Conservation (phyloP, 2,329 filamentous ascomycete genomes). For the Parasarocladium wereldwijsianum region DNA sequence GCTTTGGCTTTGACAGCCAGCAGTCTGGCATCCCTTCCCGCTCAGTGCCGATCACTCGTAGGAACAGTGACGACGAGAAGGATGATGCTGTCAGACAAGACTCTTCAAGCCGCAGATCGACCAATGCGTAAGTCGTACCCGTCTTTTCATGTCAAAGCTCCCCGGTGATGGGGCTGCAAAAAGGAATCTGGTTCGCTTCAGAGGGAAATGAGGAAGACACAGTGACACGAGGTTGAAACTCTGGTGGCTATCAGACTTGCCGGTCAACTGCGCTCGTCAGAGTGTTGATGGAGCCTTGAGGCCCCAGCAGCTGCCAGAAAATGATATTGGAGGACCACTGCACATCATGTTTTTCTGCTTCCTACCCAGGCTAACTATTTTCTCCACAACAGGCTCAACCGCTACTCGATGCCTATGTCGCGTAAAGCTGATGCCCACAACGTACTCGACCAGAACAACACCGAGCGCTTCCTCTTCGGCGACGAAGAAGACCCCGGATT, state of each 20-base stretch:
- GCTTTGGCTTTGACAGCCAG: conserved; percentile 33
- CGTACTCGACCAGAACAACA: conserved; percentile 69
- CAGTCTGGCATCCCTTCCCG: conserved; percentile 58
- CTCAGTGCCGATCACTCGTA: conserved; percentile 72
- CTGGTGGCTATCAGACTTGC: too few relatives aligned
- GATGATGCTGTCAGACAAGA: conserved; percentile 57
- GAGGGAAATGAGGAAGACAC: too few relatives aligned
- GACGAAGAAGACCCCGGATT: conserved; percentile 42
- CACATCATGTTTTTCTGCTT: too few relatives aligned
- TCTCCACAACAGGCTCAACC: conserved; percentile 52
- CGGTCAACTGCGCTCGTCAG: too few relatives aligned
- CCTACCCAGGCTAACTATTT: too few relatives aligned
- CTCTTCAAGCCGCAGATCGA: conserved; percentile 56
- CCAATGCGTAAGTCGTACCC: conserved; percentile 73
- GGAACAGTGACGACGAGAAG: conserved; percentile 85
- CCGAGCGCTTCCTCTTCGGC: conserved; percentile 72
- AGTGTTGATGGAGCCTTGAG: too few relatives aligned
- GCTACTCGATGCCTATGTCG: conserved; percentile 87
- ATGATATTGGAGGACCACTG: too few relatives aligned
- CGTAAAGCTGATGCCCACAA: conserved; percentile 53
- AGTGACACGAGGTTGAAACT: too few relatives aligned
- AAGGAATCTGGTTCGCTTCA: too few relatives aligned
- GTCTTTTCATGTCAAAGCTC: too few relatives aligned
- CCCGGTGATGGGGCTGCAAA: too few relatives aligned
- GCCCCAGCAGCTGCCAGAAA: too few relatives aligned